A percentile compares a stretch with the other conserved stretches of the same genome.
Evolutionary conservation across 2,329 filamentous ascomycete species (phyloP).

Genomic region (Fusarium sp.): DNA sequence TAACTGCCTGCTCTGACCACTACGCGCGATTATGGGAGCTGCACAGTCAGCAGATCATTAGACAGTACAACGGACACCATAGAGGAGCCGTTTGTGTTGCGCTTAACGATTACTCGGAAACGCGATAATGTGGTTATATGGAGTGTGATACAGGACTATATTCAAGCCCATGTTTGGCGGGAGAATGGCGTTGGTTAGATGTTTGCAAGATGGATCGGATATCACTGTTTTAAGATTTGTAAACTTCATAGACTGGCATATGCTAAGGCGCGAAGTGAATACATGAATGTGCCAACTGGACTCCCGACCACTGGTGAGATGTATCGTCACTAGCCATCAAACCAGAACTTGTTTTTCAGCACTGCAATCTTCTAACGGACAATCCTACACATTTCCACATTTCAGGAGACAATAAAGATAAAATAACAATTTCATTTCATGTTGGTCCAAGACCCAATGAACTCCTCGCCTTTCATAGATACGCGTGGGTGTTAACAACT

Average conservation of each 20-base stretch:
- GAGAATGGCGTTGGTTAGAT: slow-evolving; percentile 43
- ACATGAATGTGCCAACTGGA: neutral
- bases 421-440: neutral
- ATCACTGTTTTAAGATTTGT: slow-evolving; percentile 13
- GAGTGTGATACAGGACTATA: slow-evolving; percentile 22
- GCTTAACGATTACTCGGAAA: slow-evolving; percentile 84
- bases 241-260: slow-evolving; percentile 12
- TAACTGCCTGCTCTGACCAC: slow-evolving; percentile 93
- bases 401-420: neutral
- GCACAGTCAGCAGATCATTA: slow-evolving; percentile 85
- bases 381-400: neutral
- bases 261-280: neutral
- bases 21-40: slow-evolving; percentile 94
- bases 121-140: slow-evolving; percentile 51
- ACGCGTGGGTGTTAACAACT: neutral
- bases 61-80: slow-evolving; percentile 96
- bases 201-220: slow-evolving; percentile 27
- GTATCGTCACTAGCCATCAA: neutral
- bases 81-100: slow-evolving; percentile 92
- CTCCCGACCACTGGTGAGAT: neutral
- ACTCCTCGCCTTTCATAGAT: neutral
- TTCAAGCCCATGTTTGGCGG: slow-evolving; percentile 19
- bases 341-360: neutral
- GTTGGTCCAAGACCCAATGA: neutral
- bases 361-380: too few species aligned